Percentiles rank a stretch among this genome's conserved stretches.
Conservation (phyloP, 2,329 filamentous ascomycete species). For the Fusarium azukiicola region DNA sequence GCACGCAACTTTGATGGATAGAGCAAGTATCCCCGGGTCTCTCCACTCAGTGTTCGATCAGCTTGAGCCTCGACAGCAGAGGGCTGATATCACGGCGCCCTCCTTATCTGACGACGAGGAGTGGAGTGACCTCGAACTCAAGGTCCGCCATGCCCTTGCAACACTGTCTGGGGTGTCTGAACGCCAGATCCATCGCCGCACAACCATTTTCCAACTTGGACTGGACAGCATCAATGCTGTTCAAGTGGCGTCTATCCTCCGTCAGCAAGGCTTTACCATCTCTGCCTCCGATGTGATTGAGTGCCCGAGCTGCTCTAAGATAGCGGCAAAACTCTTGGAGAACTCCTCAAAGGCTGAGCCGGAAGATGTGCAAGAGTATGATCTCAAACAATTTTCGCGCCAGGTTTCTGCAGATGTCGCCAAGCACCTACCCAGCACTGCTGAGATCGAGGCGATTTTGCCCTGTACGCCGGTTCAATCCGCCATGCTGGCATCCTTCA, state of each 20-base stretch:
- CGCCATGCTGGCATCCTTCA: constrained; percentile 89
- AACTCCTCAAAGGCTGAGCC: constrained; percentile 29
- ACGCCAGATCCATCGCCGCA: constrained; percentile 76
- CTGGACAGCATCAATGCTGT: constrained; percentile 94
- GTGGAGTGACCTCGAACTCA: constrained; percentile 75
- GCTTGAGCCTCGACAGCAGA: constrained; percentile 49
- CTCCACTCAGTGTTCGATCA: constrained; percentile 44
- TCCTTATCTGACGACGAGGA: constrained; percentile 47
- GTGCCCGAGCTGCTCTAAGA: constrained; percentile 69
- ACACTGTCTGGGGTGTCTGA: constrained; percentile 75
- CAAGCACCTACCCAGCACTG: constrained; percentile 39
- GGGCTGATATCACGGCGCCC: constrained; percentile 31
- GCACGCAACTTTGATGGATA: constrained; percentile 48
- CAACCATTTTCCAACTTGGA: constrained; percentile 92
- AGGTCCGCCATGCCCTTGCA: constrained; percentile 78
- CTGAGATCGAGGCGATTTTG: constrained; percentile 77
- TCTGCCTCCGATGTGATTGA: constrained; percentile 89
- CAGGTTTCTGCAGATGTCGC: constrained; percentile 57
- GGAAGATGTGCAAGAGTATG: constrained; percentile 53
- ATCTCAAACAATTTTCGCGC: constrained; percentile 65
- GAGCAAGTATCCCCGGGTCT: constrained; percentile 47
- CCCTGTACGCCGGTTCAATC: constrained; percentile 91
- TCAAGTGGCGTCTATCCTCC: constrained; percentile 86
- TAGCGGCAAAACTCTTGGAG: constrained; percentile 57
- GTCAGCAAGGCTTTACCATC: constrained; percentile 77